These are phyloP conservation scores for Quercus bicolor DNA, from an alignment of 306 rosid species.

Conservation along the genomic window DNA sequence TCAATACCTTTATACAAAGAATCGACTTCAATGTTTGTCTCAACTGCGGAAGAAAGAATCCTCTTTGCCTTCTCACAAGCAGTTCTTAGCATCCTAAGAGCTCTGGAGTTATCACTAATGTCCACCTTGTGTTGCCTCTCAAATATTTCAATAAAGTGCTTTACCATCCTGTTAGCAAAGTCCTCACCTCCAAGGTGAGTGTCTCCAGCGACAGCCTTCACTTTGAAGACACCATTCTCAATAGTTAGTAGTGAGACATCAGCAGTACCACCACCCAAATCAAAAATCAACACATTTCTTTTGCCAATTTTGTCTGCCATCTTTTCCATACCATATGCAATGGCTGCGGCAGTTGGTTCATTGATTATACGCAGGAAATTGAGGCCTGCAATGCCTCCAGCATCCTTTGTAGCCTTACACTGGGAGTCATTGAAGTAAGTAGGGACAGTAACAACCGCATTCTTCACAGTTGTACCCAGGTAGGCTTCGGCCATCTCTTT, in stretches of 20 bases:
- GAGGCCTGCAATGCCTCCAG: slow-evolving; percentile 4
- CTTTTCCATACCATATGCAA: neutral
- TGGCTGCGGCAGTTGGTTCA: slow-evolving; percentile 15
- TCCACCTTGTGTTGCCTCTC: slow-evolving; percentile 14
- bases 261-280: slow-evolving; percentile 10
- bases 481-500: neutral
- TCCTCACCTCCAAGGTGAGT: slow-evolving; percentile 38
- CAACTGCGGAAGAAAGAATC: neutral
- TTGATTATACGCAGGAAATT: neutral
- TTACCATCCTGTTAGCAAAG: slow-evolving; percentile 27
- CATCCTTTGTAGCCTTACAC: slow-evolving; percentile 22
- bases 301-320: neutral
- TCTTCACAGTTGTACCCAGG: neutral
- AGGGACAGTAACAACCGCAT: neutral
- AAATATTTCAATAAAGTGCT: slow-evolving; percentile 8
- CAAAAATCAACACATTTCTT: slow-evolving; percentile 11
- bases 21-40: slow-evolving; percentile 1
- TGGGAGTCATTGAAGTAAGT: slow-evolving; percentile 1
- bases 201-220: slow-evolving; percentile 20
- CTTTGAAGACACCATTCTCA: neutral
- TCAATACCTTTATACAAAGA: slow-evolving; percentile 6
- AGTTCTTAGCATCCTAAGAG: neutral
- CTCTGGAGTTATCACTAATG: slow-evolving; percentile 4
- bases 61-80: slow-evolving; percentile 20
- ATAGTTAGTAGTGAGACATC: slow-evolving; percentile 12